Conservation (phyloP, 2,329 filamentous ascomycete species). For the Fusarium tanahbumbuense region DNA sequence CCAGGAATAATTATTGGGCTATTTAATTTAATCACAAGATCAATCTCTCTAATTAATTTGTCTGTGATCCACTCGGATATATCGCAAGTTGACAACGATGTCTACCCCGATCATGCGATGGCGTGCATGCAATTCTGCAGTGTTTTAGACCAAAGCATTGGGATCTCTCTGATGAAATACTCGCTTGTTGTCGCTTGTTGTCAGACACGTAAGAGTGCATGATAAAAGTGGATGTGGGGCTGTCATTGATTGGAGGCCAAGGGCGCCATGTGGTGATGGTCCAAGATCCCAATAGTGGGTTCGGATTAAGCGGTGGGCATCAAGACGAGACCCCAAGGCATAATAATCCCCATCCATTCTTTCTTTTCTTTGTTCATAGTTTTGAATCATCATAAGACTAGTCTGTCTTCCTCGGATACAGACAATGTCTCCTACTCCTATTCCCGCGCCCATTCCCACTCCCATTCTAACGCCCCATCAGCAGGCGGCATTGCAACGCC, state of each 20-base stretch:
- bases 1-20: neutral
- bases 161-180: neutral
- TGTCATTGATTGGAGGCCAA: conserved; percentile 20
- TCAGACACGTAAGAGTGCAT: conserved; percentile 28
- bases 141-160: neutral
- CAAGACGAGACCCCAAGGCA: neutral
- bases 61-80: neutral
- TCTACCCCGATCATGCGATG: neutral
- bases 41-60: neutral
- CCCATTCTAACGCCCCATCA: neutral
- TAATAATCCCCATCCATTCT: neutral
- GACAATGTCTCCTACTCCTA: conserved; percentile 4
- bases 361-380: neutral
- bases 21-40: neutral
- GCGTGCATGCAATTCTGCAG: neutral
- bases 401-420: neutral
- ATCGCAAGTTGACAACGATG: neutral
- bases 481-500: neutral
- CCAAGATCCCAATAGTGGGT: conserved; percentile 6
- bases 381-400: neutral
- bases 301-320: conserved; percentile 4
- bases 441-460: neutral
- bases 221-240: conserved; percentile 8
- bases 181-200: conserved; percentile 1
- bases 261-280: conserved; percentile 7